phyloP scores from a whole-genome alignment of 1,139 yeast genomes.

The Candida tunisiensis region DNA sequence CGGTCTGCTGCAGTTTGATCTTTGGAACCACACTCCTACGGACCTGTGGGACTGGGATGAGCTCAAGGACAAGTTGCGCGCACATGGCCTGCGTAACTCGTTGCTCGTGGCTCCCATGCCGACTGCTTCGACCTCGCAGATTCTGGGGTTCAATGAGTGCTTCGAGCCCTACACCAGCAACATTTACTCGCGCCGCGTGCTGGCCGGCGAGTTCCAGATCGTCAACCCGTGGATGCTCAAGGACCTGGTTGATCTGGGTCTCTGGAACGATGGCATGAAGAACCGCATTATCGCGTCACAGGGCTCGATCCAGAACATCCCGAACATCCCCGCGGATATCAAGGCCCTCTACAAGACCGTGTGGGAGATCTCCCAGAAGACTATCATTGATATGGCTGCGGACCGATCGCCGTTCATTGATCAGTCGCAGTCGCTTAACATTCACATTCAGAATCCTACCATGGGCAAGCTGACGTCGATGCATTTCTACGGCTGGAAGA shows the following conservation, averaged over 20 bases:
- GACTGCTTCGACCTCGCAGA: conserved; percentile 86
- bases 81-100: conserved; percentile 66
- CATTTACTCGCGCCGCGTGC: conserved; percentile 71
- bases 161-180: conserved; percentile 86
- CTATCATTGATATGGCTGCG: conserved; percentile 86
- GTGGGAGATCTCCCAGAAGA: conserved; percentile 90
- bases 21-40: conserved; percentile 67
- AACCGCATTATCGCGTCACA: conserved; percentile 61
- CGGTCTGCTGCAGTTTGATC: conserved; percentile 62
- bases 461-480: conserved; percentile 90
- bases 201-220: conserved; percentile 80
- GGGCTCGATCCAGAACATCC: conserved; percentile 74
- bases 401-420: conserved; percentile 89
- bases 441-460: conserved; percentile 73
- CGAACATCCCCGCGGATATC: conserved; percentile 59
- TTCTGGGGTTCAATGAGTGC: conserved; percentile 77
- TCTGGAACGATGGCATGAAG: conserved; percentile 74
- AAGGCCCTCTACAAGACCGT: conserved; percentile 81
- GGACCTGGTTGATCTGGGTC: conserved; percentile 68
- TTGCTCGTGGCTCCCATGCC: conserved; percentile 88
- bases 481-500: conserved; percentile 97
- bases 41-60: conserved; percentile 61
- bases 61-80: conserved; percentile 40
- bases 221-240: conserved; percentile 70
- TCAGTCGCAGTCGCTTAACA: conserved; percentile 85